Evolutionary conservation across 2,329 filamentous ascomycete genomes (phyloP).

Genomic region (Penicillium psychrosexuale): DNA sequence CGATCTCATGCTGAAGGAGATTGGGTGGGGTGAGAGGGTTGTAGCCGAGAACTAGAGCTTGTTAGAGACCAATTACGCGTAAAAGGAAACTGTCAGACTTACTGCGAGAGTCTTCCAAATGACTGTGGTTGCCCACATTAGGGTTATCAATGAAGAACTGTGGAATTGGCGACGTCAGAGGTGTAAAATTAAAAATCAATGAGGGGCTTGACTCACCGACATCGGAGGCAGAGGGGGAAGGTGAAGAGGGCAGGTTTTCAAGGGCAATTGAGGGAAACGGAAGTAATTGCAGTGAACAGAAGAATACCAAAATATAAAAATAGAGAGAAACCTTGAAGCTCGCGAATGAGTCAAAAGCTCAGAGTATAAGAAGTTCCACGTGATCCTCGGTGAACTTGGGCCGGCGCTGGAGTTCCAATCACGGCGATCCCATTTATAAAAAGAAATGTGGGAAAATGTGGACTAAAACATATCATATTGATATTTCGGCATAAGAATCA

Average conservation of each 20-base stretch:
- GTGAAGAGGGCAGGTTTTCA: neutral
- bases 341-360: constrained; percentile 19
- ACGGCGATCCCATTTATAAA: constrained; percentile 12
- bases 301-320: neutral
- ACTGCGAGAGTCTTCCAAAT: constrained; percentile 82
- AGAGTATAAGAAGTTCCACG: constrained; percentile 19
- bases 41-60: constrained; percentile 70
- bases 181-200: constrained; percentile 8
- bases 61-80: constrained; percentile 3
- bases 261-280: constrained; percentile 1
- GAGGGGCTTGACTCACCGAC: constrained; percentile 33
- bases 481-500: neutral
- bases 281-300: neutral
- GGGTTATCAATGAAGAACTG: constrained; percentile 77
- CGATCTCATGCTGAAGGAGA: constrained; percentile 91
- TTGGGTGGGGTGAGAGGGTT: constrained; percentile 91
- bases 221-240: constrained; percentile 17
- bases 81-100: constrained; percentile 35
- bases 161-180: constrained; percentile 10
- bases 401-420: constrained; percentile 18
- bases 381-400: constrained; percentile 27
- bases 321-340: neutral
- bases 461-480: neutral
- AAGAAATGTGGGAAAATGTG: neutral
- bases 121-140: constrained; percentile 69